These are phyloP conservation scores for Gnaphalium uliginosum DNA, from an alignment of 129 eudicot genomes.

Conservation along the genomic window DNA sequence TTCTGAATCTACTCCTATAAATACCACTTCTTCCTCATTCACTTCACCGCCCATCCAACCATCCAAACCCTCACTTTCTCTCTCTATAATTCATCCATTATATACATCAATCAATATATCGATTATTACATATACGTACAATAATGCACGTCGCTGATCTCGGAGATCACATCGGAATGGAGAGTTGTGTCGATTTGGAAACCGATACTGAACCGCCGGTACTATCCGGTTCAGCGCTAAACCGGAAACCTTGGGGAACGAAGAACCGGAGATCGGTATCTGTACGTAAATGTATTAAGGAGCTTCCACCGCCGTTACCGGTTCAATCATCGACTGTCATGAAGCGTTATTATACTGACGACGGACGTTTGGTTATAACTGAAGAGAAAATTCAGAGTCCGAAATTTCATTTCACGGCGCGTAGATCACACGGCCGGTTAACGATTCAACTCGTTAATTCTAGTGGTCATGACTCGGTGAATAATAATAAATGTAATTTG, in stretches of 20 bases:
- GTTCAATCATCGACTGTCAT: slow-evolving; percentile 34
- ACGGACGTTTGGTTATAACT: slow-evolving; percentile 51
- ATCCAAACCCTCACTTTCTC: slow-evolving; percentile 13
- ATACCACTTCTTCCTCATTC: slow-evolving; percentile 24
- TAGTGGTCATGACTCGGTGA: neutral
- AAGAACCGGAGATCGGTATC: neutral
- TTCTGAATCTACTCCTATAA: slow-evolving; percentile 31
- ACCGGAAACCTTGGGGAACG: slow-evolving; percentile 14
- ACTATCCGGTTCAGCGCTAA: neutral
- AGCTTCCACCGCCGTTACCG: slow-evolving; percentile 58
- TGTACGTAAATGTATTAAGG: slow-evolving; percentile 18
- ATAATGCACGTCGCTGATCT: slow-evolving; percentile 35
- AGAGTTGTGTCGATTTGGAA: slow-evolving; percentile 43
- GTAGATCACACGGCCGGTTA: slow-evolving; percentile 52
- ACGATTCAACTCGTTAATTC: slow-evolving; percentile 38
- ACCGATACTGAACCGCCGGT: neutral
- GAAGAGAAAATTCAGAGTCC: slow-evolving; percentile 39
- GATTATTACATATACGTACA: neutral
- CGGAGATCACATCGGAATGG: slow-evolving; percentile 58
- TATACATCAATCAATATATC: too few relatives aligned
- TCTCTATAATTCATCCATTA: neutral
- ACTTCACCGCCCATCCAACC: slow-evolving; percentile 23
- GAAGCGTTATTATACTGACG: slow-evolving; percentile 46
- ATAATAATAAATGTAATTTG: neutral
- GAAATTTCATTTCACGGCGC: slow-evolving; percentile 30